Base-by-base conservation (phyloP, 768 basidiomycete species). In the Neoboletus brunneissimus region DNA sequence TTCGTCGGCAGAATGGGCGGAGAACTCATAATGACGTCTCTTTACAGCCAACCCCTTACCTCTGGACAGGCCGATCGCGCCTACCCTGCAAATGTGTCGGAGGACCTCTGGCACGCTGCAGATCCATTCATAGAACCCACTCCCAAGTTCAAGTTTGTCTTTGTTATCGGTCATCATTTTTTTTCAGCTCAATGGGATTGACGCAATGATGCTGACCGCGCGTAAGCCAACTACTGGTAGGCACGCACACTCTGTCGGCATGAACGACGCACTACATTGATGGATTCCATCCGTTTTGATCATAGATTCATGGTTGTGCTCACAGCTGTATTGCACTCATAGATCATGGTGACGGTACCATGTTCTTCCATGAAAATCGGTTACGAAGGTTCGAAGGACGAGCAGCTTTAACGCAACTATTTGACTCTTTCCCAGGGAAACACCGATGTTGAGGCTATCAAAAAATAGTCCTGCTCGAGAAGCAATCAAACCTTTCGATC, bases 1-100 rank as follows among this genome's bases (percentile, higher is more conserved):
- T 22, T 41, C 20, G 40, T 41, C 12, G n/a, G 40, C 20, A 41
- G 11, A 6, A 63, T 94, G 41, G 20, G 22, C 5, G 42, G 42
- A 23, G 22, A 43, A 43, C 6, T 43, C 20, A n/a, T 40, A 10
- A 40, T 10, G n/a, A 40, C n/a, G 3, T 43, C 12, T 13, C 12
- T 41, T 22, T 41, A 22, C 40, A 1, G 40, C 20, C 22, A 12
- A 13, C 40, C 22, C 37, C 13, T 15, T 15, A 12, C 20, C 23
- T 5, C 22, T 5, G 22, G 18, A 42, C 22, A 3, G 11, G 41
- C 12, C 5, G 12, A 22, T 29, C 11, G 45, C 45, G n/a, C 27
- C 18, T 20, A n/a, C 6, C 44, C 18, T 29, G 45, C 27, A 20
- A 31, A 31, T 18, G 7, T 7, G 7, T 20, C 45, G 45, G 29